Evolutionary conservation across 2,329 filamentous ascomycete species (phyloP).

Genomic region (Sordariomycetes sp.): DNA sequence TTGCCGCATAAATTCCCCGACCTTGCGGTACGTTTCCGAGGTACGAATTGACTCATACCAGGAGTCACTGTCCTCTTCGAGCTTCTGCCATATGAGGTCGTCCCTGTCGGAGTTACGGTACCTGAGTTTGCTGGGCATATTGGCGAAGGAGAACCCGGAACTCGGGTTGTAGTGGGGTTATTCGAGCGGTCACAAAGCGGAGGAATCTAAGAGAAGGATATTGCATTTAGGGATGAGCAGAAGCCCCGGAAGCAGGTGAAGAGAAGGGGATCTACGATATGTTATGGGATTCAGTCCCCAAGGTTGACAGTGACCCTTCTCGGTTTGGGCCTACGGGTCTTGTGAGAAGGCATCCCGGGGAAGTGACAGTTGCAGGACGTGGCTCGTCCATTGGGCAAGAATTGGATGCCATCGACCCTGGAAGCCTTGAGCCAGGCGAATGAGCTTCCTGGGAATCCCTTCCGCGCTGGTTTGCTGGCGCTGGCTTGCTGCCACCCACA

Average conservation of each 20-base stretch:
- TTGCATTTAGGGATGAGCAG: not conserved
- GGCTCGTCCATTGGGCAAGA: no score
- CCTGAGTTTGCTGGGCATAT: conserved; percentile 15
- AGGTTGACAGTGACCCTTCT: no score
- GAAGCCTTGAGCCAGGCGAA: no score
- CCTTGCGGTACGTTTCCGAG: conserved; percentile 9
- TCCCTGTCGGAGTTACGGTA: conserved; percentile 13
- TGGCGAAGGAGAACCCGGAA: not conserved
- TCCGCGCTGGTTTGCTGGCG: no score
- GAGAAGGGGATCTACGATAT: no score
- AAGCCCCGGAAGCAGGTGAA: not conserved
- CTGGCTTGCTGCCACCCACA: no score
- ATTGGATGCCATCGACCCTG: no score
- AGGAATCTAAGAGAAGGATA: not conserved
- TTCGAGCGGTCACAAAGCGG: not conserved
- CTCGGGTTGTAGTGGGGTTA: not conserved
- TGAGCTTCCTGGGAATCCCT: no score
- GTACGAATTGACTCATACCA: conserved; percentile 14
- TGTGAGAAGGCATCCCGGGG: no score
- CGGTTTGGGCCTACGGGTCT: no score
- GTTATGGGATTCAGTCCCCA: no score
- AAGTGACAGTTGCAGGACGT: no score
- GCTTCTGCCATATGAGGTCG: conserved; percentile 16
- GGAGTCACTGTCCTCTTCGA: conserved; percentile 12
- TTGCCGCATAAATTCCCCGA: conserved; percentile 14